Conservation (phyloP, 1,139 yeast genomes). For the Saccharomycopsis phalli region DNA sequence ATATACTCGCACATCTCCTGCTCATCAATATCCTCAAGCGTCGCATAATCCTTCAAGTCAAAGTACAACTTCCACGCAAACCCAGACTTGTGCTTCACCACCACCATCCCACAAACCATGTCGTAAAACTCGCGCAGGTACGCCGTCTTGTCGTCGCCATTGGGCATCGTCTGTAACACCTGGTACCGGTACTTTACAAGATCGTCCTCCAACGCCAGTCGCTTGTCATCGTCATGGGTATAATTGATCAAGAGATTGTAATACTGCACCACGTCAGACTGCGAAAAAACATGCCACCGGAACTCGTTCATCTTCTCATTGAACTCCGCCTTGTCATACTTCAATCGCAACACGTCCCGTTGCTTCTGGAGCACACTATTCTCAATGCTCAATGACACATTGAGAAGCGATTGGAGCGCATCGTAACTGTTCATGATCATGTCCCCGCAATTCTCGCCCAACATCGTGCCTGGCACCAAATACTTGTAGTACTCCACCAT, state of each 20-base stretch:
- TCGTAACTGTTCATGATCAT: slow-evolving; percentile 43
- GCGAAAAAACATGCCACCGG: slow-evolving; percentile 42
- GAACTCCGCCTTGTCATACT: slow-evolving; percentile 23
- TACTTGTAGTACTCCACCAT: slow-evolving; percentile 41
- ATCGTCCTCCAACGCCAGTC: slow-evolving; percentile 53
- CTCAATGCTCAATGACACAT: slow-evolving; percentile 38
- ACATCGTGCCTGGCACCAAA: slow-evolving; percentile 54
- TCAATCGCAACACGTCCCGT: slow-evolving; percentile 31
- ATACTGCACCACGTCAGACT: slow-evolving; percentile 43
- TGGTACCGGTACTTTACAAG: slow-evolving; percentile 49
- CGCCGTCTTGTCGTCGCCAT: slow-evolving; percentile 30
- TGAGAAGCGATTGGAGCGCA: slow-evolving; percentile 44
- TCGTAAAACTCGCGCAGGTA: slow-evolving; percentile 36
- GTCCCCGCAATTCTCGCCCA: slow-evolving; percentile 49
- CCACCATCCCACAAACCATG: slow-evolving; percentile 64
- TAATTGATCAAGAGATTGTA: slow-evolving; percentile 51
- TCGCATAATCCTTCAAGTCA: slow-evolving; percentile 61
- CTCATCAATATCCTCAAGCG: slow-evolving; percentile 42
- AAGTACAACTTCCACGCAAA: slow-evolving; percentile 70
- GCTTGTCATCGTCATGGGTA: slow-evolving; percentile 51
- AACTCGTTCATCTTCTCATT: slow-evolving; percentile 32
- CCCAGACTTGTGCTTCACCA: slow-evolving; percentile 50
- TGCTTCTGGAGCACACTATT: slow-evolving; percentile 21
- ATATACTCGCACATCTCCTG: slow-evolving; percentile 42
- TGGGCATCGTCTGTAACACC: slow-evolving; percentile 40